phyloP scores from a whole-genome alignment of 2,329 filamentous ascomycete species.

The Sporothrix protearum region DNA sequence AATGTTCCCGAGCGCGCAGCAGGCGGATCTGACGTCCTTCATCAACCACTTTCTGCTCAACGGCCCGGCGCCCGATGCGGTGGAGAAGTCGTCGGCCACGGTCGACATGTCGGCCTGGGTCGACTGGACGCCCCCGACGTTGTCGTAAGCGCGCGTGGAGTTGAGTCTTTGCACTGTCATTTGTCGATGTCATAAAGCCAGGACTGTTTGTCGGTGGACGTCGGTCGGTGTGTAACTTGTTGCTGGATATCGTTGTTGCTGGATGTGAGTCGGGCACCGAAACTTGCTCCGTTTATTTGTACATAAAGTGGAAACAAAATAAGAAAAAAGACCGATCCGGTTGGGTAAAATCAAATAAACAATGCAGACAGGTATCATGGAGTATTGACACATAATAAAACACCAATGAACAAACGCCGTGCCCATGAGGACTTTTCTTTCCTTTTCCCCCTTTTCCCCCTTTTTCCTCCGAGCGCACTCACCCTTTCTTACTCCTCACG shows the following conservation, averaged over 20 bases:
- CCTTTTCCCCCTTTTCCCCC: neutral
- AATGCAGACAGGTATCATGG: neutral
- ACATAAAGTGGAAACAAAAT: neutral
- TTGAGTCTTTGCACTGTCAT: neutral
- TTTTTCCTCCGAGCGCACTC: neutral
- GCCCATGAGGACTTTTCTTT: neutral
- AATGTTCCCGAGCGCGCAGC: conserved; percentile 51
- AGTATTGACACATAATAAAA: neutral
- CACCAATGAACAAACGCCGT: neutral
- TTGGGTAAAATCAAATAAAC: neutral
- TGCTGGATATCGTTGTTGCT: neutral
- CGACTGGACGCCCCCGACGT: conserved; percentile 41
- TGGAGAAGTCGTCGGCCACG: conserved; percentile 40
- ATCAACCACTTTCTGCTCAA: conserved; percentile 53
- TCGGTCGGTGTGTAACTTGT: too few species aligned
- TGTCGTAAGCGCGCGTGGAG: conserved; percentile 32
- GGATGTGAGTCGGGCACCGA: neutral
- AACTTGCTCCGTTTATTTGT: neutral
- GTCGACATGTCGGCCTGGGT: conserved; percentile 42
- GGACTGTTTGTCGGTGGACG: neutral
- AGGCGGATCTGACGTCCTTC: conserved; percentile 50
- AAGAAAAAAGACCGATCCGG: neutral
- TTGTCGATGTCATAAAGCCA: neutral
- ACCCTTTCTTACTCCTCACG: neutral
- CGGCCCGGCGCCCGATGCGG: conserved; percentile 34